Conservation (phyloP, 83 land plant species). For the Larix sibirica region DNA sequence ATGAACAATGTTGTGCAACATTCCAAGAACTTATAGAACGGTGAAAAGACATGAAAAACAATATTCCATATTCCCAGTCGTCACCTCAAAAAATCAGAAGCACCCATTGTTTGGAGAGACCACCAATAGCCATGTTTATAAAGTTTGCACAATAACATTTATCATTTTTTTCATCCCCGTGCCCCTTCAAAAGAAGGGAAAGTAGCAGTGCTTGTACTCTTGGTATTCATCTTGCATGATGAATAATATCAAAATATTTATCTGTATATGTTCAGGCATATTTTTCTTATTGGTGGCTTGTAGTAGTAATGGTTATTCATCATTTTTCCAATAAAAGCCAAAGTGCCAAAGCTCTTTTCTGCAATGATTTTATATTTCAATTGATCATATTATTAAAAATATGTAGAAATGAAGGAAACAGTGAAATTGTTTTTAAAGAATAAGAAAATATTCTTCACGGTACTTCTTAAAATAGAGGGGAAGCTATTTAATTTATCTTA, state of each 20-base stretch:
- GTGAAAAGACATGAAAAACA: conserved; percentile 63
- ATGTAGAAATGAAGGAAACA: too few relatives aligned
- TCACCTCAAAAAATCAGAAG: conserved; percentile 17
- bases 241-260: neutral
- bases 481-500: too few relatives aligned
- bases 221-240: neutral
- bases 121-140: neutral
- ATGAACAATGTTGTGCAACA: conserved; percentile 61
- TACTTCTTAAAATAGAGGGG: too few relatives aligned
- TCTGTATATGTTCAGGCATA: neutral
- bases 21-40: conserved; percentile 69
- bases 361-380: too few relatives aligned
- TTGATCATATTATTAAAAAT: too few relatives aligned
- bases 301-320: neutral
- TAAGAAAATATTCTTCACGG: too few relatives aligned
- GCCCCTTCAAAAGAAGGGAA: neutral
- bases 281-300: neutral
- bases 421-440: too few relatives aligned
- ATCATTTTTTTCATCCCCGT: neutral
- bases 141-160: conserved; percentile 6
- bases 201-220: neutral
- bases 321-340: too few relatives aligned
- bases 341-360: too few relatives aligned
- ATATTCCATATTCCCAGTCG: conserved; percentile 24
- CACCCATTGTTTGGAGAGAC: conserved; percentile 4